phyloP scores from a whole-genome alignment of 2,329 filamentous ascomycete species.

The Aureobasidium musti region DNA sequence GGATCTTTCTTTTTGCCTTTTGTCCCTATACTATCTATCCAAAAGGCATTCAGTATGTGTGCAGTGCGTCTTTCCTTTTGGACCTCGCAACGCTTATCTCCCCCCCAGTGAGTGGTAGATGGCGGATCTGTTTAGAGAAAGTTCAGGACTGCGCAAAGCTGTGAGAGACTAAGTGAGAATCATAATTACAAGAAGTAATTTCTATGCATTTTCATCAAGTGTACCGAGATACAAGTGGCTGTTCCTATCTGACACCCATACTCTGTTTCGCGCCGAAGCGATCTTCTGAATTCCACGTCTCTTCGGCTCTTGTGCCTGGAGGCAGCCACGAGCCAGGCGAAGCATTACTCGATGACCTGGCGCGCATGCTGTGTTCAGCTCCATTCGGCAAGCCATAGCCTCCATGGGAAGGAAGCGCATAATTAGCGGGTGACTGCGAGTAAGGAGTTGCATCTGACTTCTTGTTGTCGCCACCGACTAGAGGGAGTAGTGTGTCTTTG shows the following conservation, averaged over 20 bases:
- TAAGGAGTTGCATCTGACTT: conserved; percentile 40
- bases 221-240: neutral
- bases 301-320: conserved; percentile 80
- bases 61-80: too few species aligned
- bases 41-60: too few species aligned
- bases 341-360: conserved; percentile 28
- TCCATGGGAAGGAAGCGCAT: conserved; percentile 11
- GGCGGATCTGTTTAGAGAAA: too few species aligned
- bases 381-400: conserved; percentile 34
- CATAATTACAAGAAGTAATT: neutral
- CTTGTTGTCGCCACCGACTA: conserved; percentile 43
- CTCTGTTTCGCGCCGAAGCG: conserved; percentile 5
- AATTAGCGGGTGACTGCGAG: conserved; percentile 20
- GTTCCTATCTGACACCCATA: conserved; percentile 26
- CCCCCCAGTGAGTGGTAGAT: too few species aligned
- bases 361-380: conserved; percentile 33
- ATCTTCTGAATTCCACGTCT: conserved; percentile 65
- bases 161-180: too few species aligned
- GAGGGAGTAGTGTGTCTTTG: conserved; percentile 65
- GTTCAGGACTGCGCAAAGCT: too few species aligned
- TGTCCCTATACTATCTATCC: neutral
- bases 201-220: conserved; percentile 1
- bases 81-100: too few species aligned
- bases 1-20: conserved; percentile 21
- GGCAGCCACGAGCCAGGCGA: conserved; percentile 61